Conservation (phyloP, 176 grass and related monocot genomes). For the Musa acuminata region DNA sequence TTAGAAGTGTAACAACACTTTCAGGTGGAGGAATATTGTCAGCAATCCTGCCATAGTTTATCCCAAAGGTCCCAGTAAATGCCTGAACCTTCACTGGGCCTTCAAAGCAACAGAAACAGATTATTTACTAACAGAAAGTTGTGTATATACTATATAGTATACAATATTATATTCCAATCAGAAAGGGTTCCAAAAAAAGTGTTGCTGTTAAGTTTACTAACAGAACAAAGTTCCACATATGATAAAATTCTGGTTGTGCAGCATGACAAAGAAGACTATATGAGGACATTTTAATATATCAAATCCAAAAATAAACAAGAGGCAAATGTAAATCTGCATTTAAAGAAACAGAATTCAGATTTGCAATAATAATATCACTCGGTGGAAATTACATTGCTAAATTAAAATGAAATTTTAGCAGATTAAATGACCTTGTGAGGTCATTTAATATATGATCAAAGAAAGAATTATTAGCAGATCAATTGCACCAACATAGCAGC, state of each 20-base stretch:
- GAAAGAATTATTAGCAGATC: not conserved
- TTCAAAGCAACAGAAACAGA: slow-evolving; percentile 28
- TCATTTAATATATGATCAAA: not conserved
- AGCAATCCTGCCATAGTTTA: slow-evolving; percentile 92
- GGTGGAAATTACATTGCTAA: too few relatives aligned
- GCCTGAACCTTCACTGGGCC: slow-evolving; percentile 32
- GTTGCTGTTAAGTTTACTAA: not conserved
- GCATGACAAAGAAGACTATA: too few relatives aligned
- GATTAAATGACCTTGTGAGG: too few relatives aligned
- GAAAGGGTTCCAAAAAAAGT: not conserved
- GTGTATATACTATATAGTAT: not conserved
- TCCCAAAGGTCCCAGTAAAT: slow-evolving; percentile 67
- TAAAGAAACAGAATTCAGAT: not conserved
- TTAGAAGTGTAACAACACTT: slow-evolving; percentile 69
- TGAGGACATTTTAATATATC: too few relatives aligned
- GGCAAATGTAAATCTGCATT: not conserved
- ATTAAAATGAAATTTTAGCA: too few relatives aligned
- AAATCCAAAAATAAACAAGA: too few relatives aligned
- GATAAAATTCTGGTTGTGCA: not conserved
- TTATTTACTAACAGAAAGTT: slow-evolving; percentile 12
- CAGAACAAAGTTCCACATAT: not conserved
- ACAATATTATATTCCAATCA: not conserved
- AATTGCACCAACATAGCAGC: not conserved
- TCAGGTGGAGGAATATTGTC: slow-evolving; percentile 77
- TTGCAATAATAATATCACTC: not conserved